Conservation (phyloP, 108 stramenopile species). For the Pseudonitzschia delicatissima region DNA sequence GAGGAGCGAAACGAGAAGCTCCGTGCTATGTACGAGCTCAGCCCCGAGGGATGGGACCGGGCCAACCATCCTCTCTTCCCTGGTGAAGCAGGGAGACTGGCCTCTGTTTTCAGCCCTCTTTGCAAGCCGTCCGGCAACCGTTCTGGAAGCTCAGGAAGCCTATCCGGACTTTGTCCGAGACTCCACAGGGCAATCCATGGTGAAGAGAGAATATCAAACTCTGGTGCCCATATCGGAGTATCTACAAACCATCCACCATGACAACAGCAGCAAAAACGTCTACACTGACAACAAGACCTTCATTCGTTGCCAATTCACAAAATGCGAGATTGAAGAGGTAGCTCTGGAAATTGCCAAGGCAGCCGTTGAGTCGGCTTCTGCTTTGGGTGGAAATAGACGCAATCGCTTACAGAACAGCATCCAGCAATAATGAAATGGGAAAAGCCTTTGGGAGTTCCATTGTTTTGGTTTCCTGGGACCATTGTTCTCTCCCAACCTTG, state of each 20-base stretch:
- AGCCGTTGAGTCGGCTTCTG: background rate
- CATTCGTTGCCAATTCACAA: background rate
- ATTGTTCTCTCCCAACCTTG: background rate
- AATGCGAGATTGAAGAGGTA: background rate
- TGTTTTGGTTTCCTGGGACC: conserved; percentile 6
- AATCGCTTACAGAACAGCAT: background rate
- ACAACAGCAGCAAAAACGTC: too few species aligned
- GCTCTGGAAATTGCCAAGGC: background rate
- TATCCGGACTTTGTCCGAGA: background rate
- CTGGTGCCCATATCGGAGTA: background rate
- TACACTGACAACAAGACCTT: too few species aligned
- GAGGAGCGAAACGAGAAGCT: background rate
- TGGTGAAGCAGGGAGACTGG: background rate
- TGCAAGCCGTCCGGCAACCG: background rate
- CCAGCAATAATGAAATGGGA: background rate
- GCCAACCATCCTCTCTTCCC: background rate
- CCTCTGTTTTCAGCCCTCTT: background rate
- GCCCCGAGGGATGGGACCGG: background rate
- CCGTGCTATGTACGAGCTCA: background rate
- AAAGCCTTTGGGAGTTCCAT: background rate
- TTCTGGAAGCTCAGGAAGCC: background rate
- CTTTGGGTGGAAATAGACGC: background rate
- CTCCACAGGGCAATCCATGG: background rate
- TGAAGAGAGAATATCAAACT: background rate
- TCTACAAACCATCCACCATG: too few species aligned